phyloP scores from a whole-genome alignment of 805 yeast species.

The Kluyveromyces siamensis region DNA sequence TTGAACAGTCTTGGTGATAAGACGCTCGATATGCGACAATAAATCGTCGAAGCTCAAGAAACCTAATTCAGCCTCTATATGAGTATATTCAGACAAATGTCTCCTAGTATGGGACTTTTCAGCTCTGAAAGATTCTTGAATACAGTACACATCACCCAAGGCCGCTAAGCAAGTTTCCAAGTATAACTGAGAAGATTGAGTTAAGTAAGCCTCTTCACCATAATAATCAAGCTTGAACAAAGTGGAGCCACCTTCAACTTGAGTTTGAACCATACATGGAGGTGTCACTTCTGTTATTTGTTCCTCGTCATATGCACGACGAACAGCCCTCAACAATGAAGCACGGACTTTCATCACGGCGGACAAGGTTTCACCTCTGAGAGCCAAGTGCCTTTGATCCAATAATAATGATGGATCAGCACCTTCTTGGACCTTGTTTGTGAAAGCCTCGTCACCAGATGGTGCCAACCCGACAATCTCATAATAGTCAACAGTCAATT shows the following conservation, averaged over 20 bases:
- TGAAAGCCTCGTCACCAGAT: slow-evolving; percentile 87
- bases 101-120: slow-evolving; percentile 98
- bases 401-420: slow-evolving; percentile 88
- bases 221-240: slow-evolving; percentile 88
- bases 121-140: slow-evolving; percentile 98
- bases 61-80: slow-evolving; percentile 89
- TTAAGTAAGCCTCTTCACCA: slow-evolving; percentile 92
- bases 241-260: slow-evolving; percentile 98
- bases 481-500: slow-evolving; percentile 83
- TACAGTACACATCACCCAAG: slow-evolving; percentile 92
- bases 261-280: slow-evolving; percentile 99
- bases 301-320: slow-evolving; percentile 71
- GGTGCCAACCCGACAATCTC: slow-evolving; percentile 91
- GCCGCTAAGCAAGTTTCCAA: slow-evolving; percentile 95
- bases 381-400: slow-evolving; percentile 92
- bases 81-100: slow-evolving; percentile 94
- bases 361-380: slow-evolving; percentile 91
- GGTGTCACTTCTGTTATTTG: slow-evolving; percentile 87
- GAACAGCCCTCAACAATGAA: slow-evolving; percentile 56
- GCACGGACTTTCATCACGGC: slow-evolving; percentile 95
- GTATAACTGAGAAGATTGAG: slow-evolving; percentile 95
- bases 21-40: slow-evolving; percentile 72
- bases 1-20: slow-evolving; percentile 60
- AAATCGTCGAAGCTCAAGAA: slow-evolving; percentile 83
- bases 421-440: slow-evolving; percentile 88